These are phyloP conservation scores for Fragaria vesca DNA, from an alignment of 306 rosid genomes.

Conservation along the genomic window DNA sequence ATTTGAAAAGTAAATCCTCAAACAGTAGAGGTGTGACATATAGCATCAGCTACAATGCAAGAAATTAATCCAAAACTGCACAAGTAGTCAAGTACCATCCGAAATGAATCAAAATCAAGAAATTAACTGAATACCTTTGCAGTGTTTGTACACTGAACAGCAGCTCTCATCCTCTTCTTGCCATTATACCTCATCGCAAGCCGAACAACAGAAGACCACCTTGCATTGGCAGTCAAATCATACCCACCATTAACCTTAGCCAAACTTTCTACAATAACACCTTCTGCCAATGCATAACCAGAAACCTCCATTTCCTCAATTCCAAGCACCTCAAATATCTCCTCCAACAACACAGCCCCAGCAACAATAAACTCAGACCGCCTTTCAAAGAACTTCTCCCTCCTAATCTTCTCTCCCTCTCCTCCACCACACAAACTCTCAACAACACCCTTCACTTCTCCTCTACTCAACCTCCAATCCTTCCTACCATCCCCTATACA, in stretches of 20 bases:
- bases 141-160: conserved; percentile 28
- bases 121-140: conserved; percentile 25
- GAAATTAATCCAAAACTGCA: neutral
- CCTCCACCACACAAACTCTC: conserved; percentile 27
- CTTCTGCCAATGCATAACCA: conserved; percentile 37
- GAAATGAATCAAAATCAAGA: neutral
- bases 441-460: conserved; percentile 32
- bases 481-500: conserved; percentile 15
- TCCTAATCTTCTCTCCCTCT: conserved; percentile 24
- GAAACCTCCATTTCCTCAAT: conserved; percentile 40
- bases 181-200: conserved; percentile 30
- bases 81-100: neutral
- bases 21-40: neutral
- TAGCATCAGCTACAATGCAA: neutral
- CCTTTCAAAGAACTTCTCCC: conserved; percentile 26
- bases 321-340: conserved; percentile 36
- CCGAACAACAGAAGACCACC: conserved; percentile 33
- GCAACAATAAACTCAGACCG: conserved; percentile 37
- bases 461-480: conserved; percentile 38
- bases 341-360: conserved; percentile 38
- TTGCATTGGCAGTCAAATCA: conserved; percentile 19
- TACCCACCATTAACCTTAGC: conserved; percentile 4
- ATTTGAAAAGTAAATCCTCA: neutral
- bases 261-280: conserved; percentile 32
- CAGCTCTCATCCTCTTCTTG: conserved; percentile 36